These are phyloP conservation scores for Selenicereus undatus DNA, from an alignment of 148 eudicot genomes.

Conservation along the genomic window DNA sequence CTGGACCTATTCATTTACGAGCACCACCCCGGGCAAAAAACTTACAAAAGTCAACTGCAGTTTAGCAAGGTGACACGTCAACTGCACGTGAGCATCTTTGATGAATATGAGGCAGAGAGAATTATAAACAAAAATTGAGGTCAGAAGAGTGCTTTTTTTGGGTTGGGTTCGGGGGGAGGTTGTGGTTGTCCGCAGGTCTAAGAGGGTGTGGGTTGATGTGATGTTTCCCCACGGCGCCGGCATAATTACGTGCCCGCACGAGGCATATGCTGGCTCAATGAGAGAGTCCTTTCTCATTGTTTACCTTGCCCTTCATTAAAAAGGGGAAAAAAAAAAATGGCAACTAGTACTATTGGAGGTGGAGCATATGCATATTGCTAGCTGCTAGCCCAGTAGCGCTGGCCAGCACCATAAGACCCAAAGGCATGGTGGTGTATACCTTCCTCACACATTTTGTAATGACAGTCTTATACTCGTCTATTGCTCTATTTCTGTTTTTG, in stretches of 20 bases:
- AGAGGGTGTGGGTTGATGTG: background rate
- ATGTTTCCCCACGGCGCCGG: slow-evolving; percentile 9
- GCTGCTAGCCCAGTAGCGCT: too few relatives aligned
- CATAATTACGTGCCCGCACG: slow-evolving; percentile 12
- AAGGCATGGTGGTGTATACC: too few relatives aligned
- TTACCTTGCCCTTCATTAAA: too few relatives aligned
- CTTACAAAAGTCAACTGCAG: too few relatives aligned
- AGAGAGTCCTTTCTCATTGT: background rate
- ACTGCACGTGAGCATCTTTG: background rate
- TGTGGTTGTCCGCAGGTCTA: background rate
- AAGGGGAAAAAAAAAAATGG: background rate
- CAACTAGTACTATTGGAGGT: background rate
- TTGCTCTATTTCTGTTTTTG: too few relatives aligned
- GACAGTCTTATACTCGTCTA: too few relatives aligned
- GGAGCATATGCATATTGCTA: too few relatives aligned
- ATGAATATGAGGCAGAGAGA: background rate
- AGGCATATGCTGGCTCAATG: background rate
- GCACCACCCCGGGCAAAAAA: too few relatives aligned
- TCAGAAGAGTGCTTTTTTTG: background rate
- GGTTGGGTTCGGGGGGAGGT: background rate
- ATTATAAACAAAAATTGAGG: background rate
- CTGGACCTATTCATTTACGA: too few relatives aligned
- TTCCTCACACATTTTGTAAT: too few relatives aligned
- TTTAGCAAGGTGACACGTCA: slow-evolving; percentile 12
- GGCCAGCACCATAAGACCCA: too few relatives aligned